Evolutionary conservation across 2,329 filamentous ascomycete species (phyloP), one percentile per base, ranked within the genome.

Genomic region (Thielaviopsis populi): DNA sequence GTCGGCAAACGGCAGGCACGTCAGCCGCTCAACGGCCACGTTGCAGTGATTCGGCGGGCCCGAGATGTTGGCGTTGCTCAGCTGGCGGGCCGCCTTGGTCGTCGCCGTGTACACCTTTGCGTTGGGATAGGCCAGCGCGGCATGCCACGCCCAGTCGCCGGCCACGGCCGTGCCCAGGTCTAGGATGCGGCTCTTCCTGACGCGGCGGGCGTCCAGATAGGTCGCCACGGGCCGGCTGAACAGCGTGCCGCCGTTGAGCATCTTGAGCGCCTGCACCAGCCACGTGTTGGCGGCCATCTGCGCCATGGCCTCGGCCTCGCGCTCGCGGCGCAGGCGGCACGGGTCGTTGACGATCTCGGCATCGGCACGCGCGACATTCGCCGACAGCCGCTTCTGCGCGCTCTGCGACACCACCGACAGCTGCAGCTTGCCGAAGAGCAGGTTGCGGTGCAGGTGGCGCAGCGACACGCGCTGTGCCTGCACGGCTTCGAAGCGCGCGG

Each of bases 91-190:
- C 8, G 84, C 75, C 74, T 88, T 87, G 68, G 86, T 89, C 43
- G 87, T 88, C 63, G 92, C 89, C 0, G 92, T 96, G 76, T 91
- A 95, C 63, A 96, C 83, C 72, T 89, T 91, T 64, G 88, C 82
- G 72, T 89, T 86, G 19, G 89, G 89, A 73, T 91, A 94, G 72
- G 92, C 87, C 59, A 88, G 80, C 0, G 94, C 91, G 65, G 90
- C 88, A 71, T 94, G 86, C 94, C 94, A 99, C 24, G 89, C 92
- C 94, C 94, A 99, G 74, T 95, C 91, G 71, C 90, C 92, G 15
- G 88, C 84, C 0, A 87, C 80, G 71, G 92, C 86, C 54, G 91
- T 91, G 59, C 89, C 91, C 41, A 96, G 84, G 71, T 97, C 92
- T 30, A 97, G 81, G 65, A 96, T 86, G 41, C 87, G 79, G 2